Evolutionary conservation across 805 yeast species (phyloP), one percentile per base, ranked within the genome.

Genomic region (Ogataea degrootiae): DNA sequence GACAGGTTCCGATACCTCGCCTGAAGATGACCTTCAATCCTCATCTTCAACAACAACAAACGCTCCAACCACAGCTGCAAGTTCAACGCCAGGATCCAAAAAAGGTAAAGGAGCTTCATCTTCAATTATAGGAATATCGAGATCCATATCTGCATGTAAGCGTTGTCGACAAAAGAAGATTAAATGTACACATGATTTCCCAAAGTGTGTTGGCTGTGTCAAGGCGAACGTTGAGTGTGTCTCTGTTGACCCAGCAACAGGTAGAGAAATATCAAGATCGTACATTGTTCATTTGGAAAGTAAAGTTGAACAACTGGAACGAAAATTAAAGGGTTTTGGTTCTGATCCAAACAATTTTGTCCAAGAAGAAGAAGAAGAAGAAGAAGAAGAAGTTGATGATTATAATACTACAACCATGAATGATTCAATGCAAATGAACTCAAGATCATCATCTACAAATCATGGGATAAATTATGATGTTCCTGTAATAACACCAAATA

Each of bases 241-340:
- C 4, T 88, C 95, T 0, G 65, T 87, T 3, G 97, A 91, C 61
- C 90, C 96, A 0, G 88, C 90, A 6, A 87, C 96, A 0, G 96
- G 96, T 0, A 71, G 96, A 46, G 89, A 85, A 54, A 80, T 89
- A 1, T 95, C 97, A 0, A 69, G 97, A 36, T 85, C 89, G 2
- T 85, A 86, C 59, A 79, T 88, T 4, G 75, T 80, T 19, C 84
- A 82, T 55, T 68, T 89, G 48, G 97, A 89, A 60, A 82, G 80
- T 47, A 69, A 82, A 35, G 71, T 88, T 2, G 71, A 73, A 8
- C 66, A 68, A n/a, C 67, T 89, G 50, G 87, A 86, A 61, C 56
- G 59, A 6, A 68, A 73, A 48, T 61, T 87, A 29, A 62, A 65
- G 48, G 67, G 65, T 14, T 58, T 68, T 48, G 84, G 79, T 0